Conservation (phyloP, 1,284 basidiomycete genomes). For the Microbotryomycetes sp. region DNA sequence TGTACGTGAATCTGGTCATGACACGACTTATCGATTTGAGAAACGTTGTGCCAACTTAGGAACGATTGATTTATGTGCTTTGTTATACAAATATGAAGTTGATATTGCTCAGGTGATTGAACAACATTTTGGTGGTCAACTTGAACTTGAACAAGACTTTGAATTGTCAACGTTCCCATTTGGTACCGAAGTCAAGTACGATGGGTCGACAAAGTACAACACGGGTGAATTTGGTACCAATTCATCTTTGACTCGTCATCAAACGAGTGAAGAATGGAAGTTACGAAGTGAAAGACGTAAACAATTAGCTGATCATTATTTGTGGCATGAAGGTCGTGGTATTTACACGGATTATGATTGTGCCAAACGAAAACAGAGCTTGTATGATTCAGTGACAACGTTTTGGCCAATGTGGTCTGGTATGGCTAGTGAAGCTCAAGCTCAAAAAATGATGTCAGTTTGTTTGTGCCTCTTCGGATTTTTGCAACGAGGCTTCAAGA, state of each 20-base stretch:
- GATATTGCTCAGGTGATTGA: constrained; percentile 59
- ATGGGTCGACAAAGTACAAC: background rate
- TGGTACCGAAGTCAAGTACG: constrained; percentile 51
- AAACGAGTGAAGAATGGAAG: constrained; percentile 83
- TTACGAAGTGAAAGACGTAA: constrained; percentile 73
- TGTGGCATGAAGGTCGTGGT: constrained; percentile 89
- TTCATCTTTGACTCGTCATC: constrained; percentile 44
- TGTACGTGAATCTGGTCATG: constrained; percentile 61
- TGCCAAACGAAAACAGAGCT: constrained; percentile 75
- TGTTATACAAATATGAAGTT: constrained; percentile 81
- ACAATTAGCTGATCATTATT: constrained; percentile 82
- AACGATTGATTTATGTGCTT: constrained; percentile 89
- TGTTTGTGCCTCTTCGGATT: background rate
- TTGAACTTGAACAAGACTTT: constrained; percentile 89
- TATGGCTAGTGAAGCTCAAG: constrained; percentile 89
- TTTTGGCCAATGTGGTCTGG: constrained; percentile 98
- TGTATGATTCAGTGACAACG: constrained; percentile 91
- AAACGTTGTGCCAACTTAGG: constrained; percentile 86
- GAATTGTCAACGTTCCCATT: constrained; percentile 84
- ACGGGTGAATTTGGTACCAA: constrained; percentile 1
- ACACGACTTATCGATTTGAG: constrained; percentile 95
- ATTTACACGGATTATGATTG: constrained; percentile 98
- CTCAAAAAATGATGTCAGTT: constrained; percentile 79
- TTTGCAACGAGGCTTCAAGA: no score
- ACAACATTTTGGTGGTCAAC: constrained; percentile 84